These are phyloP conservation scores for Alternaria solani DNA, from an alignment of 2,329 filamentous ascomycete species.

Conservation along the genomic window DNA sequence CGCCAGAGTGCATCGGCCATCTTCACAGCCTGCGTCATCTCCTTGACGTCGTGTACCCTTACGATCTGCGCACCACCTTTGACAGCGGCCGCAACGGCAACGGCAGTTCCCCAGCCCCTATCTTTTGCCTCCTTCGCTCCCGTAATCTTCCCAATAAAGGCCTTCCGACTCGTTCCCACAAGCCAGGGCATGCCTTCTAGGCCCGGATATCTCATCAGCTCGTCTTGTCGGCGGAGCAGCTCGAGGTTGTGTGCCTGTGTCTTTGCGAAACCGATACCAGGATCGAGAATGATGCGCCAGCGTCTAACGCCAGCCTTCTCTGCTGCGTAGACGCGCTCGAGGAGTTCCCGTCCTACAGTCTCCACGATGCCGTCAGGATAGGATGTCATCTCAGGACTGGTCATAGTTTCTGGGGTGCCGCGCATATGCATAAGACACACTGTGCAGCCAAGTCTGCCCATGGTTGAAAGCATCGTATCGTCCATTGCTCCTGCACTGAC, in stretches of 20 bases:
- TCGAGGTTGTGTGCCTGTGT: slow-evolving; percentile 80
- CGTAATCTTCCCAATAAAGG: slow-evolving; percentile 84
- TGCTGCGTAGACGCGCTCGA: slow-evolving; percentile 75
- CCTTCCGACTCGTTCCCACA: slow-evolving; percentile 86
- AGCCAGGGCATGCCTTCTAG: slow-evolving; percentile 83
- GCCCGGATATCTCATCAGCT: slow-evolving; percentile 60
- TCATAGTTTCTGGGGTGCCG: slow-evolving; percentile 85
- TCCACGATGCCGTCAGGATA: slow-evolving; percentile 75
- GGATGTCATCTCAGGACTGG: slow-evolving; percentile 54
- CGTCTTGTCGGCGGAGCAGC: slow-evolving; percentile 72
- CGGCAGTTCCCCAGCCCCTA: slow-evolving; percentile 85
- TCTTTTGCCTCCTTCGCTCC: slow-evolving; percentile 74
- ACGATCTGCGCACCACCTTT: slow-evolving; percentile 90
- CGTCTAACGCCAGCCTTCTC: slow-evolving; percentile 81
- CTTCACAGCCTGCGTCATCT: slow-evolving; percentile 83
- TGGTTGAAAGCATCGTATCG: slow-evolving; percentile 79
- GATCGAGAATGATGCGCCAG: slow-evolving; percentile 95
- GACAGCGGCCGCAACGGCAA: slow-evolving; percentile 84
- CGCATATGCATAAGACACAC: slow-evolving; percentile 94
- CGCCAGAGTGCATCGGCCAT: slow-evolving; percentile 96
- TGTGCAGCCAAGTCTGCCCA: slow-evolving; percentile 79
- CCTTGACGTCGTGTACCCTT: slow-evolving; percentile 85
- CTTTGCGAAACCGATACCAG: slow-evolving; percentile 94
- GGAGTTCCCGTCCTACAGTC: slow-evolving; percentile 73
- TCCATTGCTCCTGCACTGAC: slow-evolving; percentile 85